Evolutionary conservation across 768 basidiomycete species (phyloP).

Genomic region (Kwoniella sp.): DNA sequence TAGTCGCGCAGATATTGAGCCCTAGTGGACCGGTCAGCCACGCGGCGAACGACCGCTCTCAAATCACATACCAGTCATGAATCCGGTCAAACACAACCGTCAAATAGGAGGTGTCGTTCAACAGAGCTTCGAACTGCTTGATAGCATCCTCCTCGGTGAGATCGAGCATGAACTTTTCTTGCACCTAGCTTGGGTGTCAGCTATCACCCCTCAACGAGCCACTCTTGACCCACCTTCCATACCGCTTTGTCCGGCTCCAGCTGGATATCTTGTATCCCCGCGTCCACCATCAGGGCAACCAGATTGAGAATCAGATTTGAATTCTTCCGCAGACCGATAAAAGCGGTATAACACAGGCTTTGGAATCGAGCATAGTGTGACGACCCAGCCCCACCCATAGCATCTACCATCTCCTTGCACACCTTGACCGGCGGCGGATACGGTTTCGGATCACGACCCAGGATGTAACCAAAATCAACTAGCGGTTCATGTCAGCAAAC

Average conservation of each 20-base stretch:
- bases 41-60: background rate
- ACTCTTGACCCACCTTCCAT: constrained; percentile 50
- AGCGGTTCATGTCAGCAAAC: no score
- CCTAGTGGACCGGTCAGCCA: constrained; percentile 7
- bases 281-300: constrained; percentile 94
- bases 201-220: constrained; percentile 29
- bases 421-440: constrained; percentile 98
- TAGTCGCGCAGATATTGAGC: constrained; percentile 44
- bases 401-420: constrained; percentile 99
- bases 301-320: constrained; percentile 95
- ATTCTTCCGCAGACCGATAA: constrained; percentile 90
- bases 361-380: constrained; percentile 96
- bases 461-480: constrained; percentile 99
- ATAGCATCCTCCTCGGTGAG: constrained; percentile 95
- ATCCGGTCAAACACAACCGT: constrained; percentile 89
- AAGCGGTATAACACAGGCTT: constrained; percentile 94
- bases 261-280: constrained; percentile 96
- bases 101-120: constrained; percentile 93
- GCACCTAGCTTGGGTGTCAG: constrained; percentile 58
- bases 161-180: constrained; percentile 93
- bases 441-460: constrained; percentile 94
- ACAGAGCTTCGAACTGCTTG: constrained; percentile 85
- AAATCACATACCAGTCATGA: constrained; percentile 54
- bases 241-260: constrained; percentile 57
- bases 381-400: constrained; percentile 95